Conservation (phyloP, 805 yeast genomes). For the Lipomyces sp. region DNA sequence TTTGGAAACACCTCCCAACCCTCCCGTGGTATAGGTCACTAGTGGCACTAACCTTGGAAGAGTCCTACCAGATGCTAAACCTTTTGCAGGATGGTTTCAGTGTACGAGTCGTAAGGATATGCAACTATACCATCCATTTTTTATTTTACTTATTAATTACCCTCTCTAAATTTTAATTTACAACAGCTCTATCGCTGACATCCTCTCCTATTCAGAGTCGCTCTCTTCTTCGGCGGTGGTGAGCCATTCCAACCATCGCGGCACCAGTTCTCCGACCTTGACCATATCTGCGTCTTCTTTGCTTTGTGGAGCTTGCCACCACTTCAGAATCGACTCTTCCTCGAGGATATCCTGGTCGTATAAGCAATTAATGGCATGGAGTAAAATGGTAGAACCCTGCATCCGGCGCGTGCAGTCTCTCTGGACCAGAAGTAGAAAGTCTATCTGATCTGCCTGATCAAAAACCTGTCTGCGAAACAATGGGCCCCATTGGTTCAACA, state of each 20-base stretch:
- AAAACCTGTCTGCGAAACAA: constrained; percentile 85
- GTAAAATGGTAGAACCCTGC: constrained; percentile 53
- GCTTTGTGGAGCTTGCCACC: constrained; percentile 69
- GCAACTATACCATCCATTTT: too few species aligned
- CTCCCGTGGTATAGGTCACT: too few species aligned
- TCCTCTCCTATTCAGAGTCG: constrained; percentile 54
- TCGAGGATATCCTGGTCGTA: constrained; percentile 83
- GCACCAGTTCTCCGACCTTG: constrained; percentile 61
- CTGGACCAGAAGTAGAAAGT: constrained; percentile 59
- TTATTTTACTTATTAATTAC: neutral
- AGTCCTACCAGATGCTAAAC: too few species aligned
- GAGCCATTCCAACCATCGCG: constrained; percentile 85
- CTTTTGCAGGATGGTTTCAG: too few species aligned
- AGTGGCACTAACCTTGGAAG: too few species aligned
- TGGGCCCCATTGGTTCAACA: constrained; percentile 81
- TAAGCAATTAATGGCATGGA: constrained; percentile 60
- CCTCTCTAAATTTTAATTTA: neutral
- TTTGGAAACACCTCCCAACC: too few species aligned
- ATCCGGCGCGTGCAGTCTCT: constrained; percentile 50
- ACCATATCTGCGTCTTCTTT: constrained; percentile 49
- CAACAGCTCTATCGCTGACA: neutral
- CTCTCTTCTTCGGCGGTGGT: constrained; percentile 73
- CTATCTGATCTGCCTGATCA: constrained; percentile 75
- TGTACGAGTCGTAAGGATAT: too few species aligned
- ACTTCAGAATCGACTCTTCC: constrained; percentile 75